Base-by-base conservation (phyloP, 2,329 filamentous ascomycete species). In the Exutisphaerella laricina region DNA sequence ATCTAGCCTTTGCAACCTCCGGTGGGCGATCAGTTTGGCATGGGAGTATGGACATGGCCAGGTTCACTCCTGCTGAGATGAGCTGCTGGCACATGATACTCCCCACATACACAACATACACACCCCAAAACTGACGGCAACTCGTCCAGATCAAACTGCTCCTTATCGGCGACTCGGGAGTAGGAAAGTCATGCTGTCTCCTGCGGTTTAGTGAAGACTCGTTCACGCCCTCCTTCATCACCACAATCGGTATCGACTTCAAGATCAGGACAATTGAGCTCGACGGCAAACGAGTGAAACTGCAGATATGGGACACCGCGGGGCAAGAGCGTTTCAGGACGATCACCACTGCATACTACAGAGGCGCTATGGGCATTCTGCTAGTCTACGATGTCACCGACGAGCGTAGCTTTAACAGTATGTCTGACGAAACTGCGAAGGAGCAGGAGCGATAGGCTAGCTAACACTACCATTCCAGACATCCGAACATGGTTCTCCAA, bases 401-500 rank as follows among this genome's bases (percentile, higher is more conserved):
- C 64, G 85, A 94, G 74, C 78, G 87, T 65, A 94, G 86, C 51
- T 96, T 96, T 66, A 88, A 94, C 69, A 95, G 89, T 95, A 76
- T 60, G 84, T 70, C 23, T 26, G 6, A 36, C 21, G 23, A n/a
- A n/a, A n/a, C n/a, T n/a, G n/a, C n/a, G n/a, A n/a, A n/a, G n/a
- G n/a, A n/a, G n/a, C n/a, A n/a, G n/a, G n/a, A n/a, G n/a, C n/a
- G n/a, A n/a, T n/a, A n/a, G n/a, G 26, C 31, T 26, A 5, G 22
- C 39, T 41, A 33, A 41, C 34, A 25, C 16, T n/a, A n/a, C n/a
- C 33, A 10, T 20, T 26, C 32, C 63, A 97, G 92, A 98, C 71
- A 98, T 98, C 68, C 85, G 89, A 63, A 97, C 92, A 56, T 98
- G 92, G 92, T 98, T 98, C 73, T 89, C 89, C 64, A 97, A 98